A percentile compares a stretch with the other conserved stretches of the same genome.
phyloP scores from a whole-genome alignment of 306 rosid genomes.

The Ormosia semicastrata region DNA sequence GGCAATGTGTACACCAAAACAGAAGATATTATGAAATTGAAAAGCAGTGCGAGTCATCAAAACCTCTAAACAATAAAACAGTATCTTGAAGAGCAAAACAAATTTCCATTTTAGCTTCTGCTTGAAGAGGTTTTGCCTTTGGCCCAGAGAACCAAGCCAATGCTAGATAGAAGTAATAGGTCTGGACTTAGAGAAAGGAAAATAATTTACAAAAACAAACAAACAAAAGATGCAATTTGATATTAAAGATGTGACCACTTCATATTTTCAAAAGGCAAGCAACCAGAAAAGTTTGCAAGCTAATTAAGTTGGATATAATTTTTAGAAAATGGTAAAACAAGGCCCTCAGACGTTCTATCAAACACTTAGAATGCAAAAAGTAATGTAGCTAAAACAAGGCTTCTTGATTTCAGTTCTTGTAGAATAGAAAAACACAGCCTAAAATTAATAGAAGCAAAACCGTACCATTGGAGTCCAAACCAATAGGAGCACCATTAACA shows the following conservation, averaged over 20 bases:
- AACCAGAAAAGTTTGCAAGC: not conserved
- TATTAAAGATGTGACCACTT: too few relatives aligned
- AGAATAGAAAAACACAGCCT: too few relatives aligned
- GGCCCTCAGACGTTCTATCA: too few relatives aligned
- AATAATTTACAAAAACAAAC: not conserved
- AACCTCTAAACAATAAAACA: not conserved
- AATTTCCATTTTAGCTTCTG: not conserved
- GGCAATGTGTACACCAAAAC: not conserved
- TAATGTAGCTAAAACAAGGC: too few relatives aligned
- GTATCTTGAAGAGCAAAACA: not conserved
- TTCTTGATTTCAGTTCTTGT: too few relatives aligned
- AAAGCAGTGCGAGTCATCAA: not conserved
- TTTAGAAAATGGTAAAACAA: too few relatives aligned
- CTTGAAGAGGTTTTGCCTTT: not conserved
- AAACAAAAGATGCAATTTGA: conserved; percentile 9
- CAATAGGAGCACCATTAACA: too few relatives aligned
- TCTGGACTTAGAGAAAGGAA: not conserved
- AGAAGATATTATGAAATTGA: not conserved
- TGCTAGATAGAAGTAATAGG: not conserved
- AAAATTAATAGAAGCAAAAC: too few relatives aligned
- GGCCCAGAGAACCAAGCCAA: not conserved
- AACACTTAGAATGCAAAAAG: too few relatives aligned
- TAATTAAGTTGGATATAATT: too few relatives aligned
- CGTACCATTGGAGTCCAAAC: too few relatives aligned
- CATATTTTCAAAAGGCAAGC: not conserved